Percentiles rank a stretch among this genome's conserved stretches.
Conservation (phyloP, 139 green algal species). For the Microglena sp. region DNA sequence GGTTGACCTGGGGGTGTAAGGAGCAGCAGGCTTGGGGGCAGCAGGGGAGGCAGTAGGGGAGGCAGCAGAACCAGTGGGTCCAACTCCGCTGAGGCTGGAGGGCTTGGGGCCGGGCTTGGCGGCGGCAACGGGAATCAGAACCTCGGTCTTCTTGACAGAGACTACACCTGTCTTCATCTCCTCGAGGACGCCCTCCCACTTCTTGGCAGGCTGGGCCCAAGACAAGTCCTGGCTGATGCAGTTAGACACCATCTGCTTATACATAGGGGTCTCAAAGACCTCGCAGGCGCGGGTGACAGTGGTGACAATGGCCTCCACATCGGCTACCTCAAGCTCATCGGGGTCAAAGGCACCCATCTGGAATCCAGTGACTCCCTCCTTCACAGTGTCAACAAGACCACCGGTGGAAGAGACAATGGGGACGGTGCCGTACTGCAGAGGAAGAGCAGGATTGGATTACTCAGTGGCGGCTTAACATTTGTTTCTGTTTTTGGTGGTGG, state of each 20-base stretch:
- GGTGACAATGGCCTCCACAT: slow-evolving; percentile 67
- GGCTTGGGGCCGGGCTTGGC: slow-evolving; percentile 5
- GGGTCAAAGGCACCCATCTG: slow-evolving; percentile 51
- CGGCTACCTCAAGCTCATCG: slow-evolving; percentile 16
- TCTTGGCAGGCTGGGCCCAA: slow-evolving; percentile 81
- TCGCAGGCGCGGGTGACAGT: slow-evolving; percentile 44
- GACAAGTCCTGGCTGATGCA: slow-evolving; percentile 96
- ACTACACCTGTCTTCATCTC: slow-evolving; percentile 25
- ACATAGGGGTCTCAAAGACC: slow-evolving; percentile 65
- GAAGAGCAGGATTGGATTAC: too few species aligned
- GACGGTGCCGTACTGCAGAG: slow-evolving; percentile 87
- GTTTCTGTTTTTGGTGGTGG: too few species aligned
- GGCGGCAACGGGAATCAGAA: slow-evolving; percentile 4
- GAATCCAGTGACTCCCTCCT: slow-evolving; percentile 96
- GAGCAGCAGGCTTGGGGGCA: too few species aligned
- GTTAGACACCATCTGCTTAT: slow-evolving; percentile 70
- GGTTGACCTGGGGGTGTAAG: too few species aligned
- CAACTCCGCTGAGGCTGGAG: neutral
- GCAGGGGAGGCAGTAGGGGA: too few species aligned
- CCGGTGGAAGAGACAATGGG: slow-evolving; percentile 94
- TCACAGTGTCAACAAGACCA: slow-evolving; percentile 96
- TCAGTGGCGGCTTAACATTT: too few species aligned
- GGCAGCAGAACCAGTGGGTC: too few species aligned
- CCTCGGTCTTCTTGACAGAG: too few species aligned
- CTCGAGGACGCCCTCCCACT: slow-evolving; percentile 87